phyloP scores from a whole-genome alignment of 148 eudicot species.

The Nepenthes gracilis region DNA sequence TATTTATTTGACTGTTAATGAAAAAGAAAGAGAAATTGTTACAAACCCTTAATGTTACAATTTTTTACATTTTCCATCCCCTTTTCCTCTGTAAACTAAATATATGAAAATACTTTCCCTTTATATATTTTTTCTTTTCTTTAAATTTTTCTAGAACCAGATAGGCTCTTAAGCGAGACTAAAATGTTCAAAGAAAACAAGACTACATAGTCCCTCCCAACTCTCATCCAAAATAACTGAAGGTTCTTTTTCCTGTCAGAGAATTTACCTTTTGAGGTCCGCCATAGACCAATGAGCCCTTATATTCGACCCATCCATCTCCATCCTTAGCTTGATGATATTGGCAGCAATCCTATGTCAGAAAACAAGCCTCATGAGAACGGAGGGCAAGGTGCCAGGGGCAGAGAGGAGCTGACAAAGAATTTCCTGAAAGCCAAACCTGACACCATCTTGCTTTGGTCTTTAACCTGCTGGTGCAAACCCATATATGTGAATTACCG shows the following conservation, averaged over 20 bases:
- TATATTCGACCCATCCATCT: conserved; percentile 95
- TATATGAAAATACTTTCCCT: too few species aligned
- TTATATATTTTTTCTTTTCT: too few species aligned
- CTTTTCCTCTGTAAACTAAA: too few species aligned
- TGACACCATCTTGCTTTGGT: conserved; percentile 98
- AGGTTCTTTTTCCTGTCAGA: too few species aligned
- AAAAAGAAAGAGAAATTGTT: too few species aligned
- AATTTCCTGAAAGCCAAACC: conserved; percentile 23
- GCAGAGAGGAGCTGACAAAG: not conserved
- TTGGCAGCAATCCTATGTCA: conserved; percentile 73
- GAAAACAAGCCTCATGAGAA: not conserved
- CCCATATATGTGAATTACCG: conserved; percentile 88
- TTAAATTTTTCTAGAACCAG: too few species aligned
- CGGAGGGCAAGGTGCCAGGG: not conserved
- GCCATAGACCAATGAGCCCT: conserved; percentile 53
- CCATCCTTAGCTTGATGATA: conserved; percentile 99
- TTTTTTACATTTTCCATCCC: too few species aligned
- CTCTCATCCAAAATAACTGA: too few species aligned
- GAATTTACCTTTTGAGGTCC: conserved; percentile 50
- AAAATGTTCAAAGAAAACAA: not conserved
- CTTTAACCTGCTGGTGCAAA: conserved; percentile 91
- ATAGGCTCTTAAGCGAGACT: too few species aligned
- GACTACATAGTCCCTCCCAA: too few species aligned
- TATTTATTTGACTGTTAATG: too few species aligned
- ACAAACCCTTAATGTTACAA: too few species aligned